Base-by-base conservation (phyloP, 2,329 filamentous ascomycete species). In the Aspergillus persii region DNA sequence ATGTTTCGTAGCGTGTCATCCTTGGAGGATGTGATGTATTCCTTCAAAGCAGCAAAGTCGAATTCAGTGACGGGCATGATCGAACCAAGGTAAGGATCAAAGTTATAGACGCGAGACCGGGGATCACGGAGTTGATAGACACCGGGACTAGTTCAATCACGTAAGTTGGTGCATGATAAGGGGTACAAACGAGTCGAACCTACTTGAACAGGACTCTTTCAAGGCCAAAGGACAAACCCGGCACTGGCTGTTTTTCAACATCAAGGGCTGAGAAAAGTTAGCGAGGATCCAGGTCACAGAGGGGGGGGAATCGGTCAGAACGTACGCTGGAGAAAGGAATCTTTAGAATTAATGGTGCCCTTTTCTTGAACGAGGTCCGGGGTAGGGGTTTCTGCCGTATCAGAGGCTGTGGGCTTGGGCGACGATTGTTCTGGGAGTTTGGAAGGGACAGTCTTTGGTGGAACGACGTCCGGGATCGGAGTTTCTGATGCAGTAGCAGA, bases 1-100 rank as follows among this genome's bases (percentile, higher is more conserved):
- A 95, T 84, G 1, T 81, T 73, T n/a, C 88, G 83, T 11, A 99
- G 81, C 4, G 82, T 86, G 5, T 78, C 76, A 71, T 99, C 95
- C 71, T 90, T 88, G 8, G 94, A 98, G 0, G 95, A 97, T 0
- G 93, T 97, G 64, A 96, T 87, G 74, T 96, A 99, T 63, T 88
- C 83, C 73, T 90, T 91, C 56, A 99, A 76, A 3, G 92, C 88
- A 59, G 90, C 84, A 74, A 96, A 99, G 70, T 99, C 91, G 70
- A 99, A 99, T 70, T 99, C 91, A 2, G 85, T 81, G 15, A 95
- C 88, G 2, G 95, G 93, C 92, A 98, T 98, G 68, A 99, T 96
- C 54, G 87, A 87, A 61, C 92, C 86, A 23, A 99, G 83, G 70
- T 97, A 97, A 0, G 96, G 95, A 71, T 99, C 94, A 69, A 99